Evolutionary conservation across 2,329 filamentous ascomycete species (phyloP), one percentile per base, ranked within the genome.

Genomic region (Fusarium virguliforme): DNA sequence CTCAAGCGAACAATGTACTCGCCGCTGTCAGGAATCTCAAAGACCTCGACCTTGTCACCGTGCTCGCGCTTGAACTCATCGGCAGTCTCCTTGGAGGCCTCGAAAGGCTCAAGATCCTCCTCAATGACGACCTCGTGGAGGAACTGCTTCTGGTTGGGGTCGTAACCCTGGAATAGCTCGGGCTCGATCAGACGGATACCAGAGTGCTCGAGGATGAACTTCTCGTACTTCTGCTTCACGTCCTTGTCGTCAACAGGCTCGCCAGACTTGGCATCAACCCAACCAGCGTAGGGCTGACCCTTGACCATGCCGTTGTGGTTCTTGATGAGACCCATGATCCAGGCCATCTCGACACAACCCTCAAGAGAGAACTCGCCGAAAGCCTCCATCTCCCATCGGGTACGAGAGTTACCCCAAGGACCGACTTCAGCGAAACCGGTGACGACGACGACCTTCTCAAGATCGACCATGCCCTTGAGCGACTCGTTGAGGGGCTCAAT

Each of bases 311-410:
- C 96, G 76, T 98, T 98, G 86, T 97, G 94, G 82, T 99, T 97
- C 88, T 95, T 98, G 86, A 99, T 98, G 66, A 98, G 90, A 79
- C 96, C 96, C 95, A 98, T 99, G 82, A 99, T 94, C 96, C 96
- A 99, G 34, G 96, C 95, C 96, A 99, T 99, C 83, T 99, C 96
- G 67, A 99, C 92, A 78, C 96, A 98, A 32, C 96, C 96, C 82
- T 99, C 97, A 13, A 99, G 89, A 8, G 96, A 98, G 85, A 99
- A 99, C 79, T 97, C 89, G 79, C 96, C 96, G 74, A 95, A 91
- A 1, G 96, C 95, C 82, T 99, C 96, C 95, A 99, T 99, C 85
- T 99, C 96, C 96, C 96, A 99, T 69, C 96, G 91, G 50, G 96
- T 99, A 77, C 96, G 91, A 3, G 96, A 95, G 86, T 98, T 99